Conservation (phyloP, 2,329 filamentous ascomycete species). For the Sordariomycetes sp. region DNA sequence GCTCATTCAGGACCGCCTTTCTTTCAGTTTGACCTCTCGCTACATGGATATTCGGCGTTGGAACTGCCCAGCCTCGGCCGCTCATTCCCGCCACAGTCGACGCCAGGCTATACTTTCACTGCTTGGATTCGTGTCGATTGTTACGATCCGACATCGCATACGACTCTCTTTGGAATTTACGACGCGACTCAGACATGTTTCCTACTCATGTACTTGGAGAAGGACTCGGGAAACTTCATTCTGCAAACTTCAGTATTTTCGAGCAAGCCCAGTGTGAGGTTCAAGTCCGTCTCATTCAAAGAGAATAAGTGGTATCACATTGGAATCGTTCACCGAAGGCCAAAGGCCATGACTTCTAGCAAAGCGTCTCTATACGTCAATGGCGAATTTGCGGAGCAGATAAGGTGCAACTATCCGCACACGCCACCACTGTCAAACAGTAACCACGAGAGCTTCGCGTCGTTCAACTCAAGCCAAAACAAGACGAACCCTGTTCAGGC, state of each 20-base stretch:
- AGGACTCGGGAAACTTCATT: conserved; percentile 88
- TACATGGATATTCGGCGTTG: conserved; percentile 80
- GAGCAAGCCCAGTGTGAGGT: conserved; percentile 79
- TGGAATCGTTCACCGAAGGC: conserved; percentile 73
- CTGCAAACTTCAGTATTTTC: conserved; percentile 90
- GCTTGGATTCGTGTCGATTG: conserved; percentile 83
- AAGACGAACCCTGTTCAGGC: conserved; percentile 71
- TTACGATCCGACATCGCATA: conserved; percentile 79
- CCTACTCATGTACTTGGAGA: conserved; percentile 85
- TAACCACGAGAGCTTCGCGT: conserved; percentile 60
- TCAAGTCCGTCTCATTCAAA: conserved; percentile 73
- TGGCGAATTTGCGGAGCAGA: conserved; percentile 87
- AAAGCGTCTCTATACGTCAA: conserved; percentile 86
- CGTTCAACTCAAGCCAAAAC: conserved; percentile 48
- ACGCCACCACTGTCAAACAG: conserved; percentile 55
- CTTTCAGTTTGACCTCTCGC: conserved; percentile 88
- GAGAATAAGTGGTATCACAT: conserved; percentile 87
- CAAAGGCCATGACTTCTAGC: conserved; percentile 64
- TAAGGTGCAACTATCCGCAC: conserved; percentile 82
- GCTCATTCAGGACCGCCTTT: conserved; percentile 70
- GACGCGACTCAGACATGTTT: conserved; percentile 91
- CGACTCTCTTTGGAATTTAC: conserved; percentile 91
- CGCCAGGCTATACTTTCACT: conserved; percentile 81
- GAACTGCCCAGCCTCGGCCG: conserved; percentile 82
- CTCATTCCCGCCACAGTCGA: conserved; percentile 70